Conservation (phyloP, 345 rosid genomes). For the Microcos paniculata region DNA sequence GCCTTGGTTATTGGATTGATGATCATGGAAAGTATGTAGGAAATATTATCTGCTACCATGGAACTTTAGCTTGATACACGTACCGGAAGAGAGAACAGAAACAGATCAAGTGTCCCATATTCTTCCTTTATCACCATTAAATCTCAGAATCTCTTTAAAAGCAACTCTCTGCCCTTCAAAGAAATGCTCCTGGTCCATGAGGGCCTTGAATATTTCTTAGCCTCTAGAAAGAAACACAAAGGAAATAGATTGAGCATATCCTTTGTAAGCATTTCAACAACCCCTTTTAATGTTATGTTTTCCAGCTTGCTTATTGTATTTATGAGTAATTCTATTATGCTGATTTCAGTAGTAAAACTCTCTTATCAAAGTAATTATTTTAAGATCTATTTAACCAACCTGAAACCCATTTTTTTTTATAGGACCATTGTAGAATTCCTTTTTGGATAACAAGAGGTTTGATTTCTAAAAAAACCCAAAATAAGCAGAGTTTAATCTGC, state of each 20-base stretch:
- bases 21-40: not conserved
- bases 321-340: not conserved
- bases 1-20: not conserved
- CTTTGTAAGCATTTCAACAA: not conserved
- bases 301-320: not conserved
- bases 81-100: not conserved
- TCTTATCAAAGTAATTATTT: not conserved
- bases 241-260: not conserved
- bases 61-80: not conserved
- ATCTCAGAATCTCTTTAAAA: not conserved
- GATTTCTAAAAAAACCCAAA: no score
- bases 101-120: not conserved
- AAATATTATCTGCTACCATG: not conserved
- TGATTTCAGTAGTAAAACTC: not conserved
- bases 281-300: not conserved
- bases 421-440: not conserved
- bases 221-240: not conserved
- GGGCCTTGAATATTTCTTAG: slow-evolving; percentile 3
- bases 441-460: no score
- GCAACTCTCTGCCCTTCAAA: not conserved
- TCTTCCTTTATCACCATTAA: slow-evolving; percentile 1
- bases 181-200: not conserved
- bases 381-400: not conserved
- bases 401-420: not conserved
- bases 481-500: no score